phyloP scores from a whole-genome alignment of 306 rosid species.

The Cicer bijugum region DNA sequence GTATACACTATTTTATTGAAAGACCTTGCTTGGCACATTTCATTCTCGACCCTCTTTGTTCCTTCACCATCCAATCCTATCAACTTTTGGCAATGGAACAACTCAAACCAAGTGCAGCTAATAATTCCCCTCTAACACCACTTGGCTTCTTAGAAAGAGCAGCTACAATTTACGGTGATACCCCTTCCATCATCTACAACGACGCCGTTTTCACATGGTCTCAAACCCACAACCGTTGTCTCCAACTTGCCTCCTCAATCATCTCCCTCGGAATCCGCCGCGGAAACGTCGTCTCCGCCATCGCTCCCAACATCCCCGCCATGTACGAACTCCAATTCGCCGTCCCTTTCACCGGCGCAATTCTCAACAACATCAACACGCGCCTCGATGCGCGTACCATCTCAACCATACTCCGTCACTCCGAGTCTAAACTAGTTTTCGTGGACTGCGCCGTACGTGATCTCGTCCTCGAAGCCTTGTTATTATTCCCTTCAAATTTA shows the following conservation, averaged over 20 bases:
- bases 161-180: conserved; percentile 57
- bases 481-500: conserved; percentile 40
- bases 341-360: conserved; percentile 71
- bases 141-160: conserved; percentile 59
- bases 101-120: conserved; percentile 53
- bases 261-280: conserved; percentile 54
- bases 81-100: conserved; percentile 47
- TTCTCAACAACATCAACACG: conserved; percentile 67
- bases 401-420: conserved; percentile 60
- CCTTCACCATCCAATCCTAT: neutral
- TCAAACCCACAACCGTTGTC: conserved; percentile 57
- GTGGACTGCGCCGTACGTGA: conserved; percentile 53
- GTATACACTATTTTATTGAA: neutral
- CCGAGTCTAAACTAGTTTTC: conserved; percentile 61
- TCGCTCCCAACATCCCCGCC: conserved; percentile 78
- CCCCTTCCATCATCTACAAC: conserved; percentile 55
- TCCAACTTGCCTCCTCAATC: conserved; percentile 63
- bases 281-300: conserved; percentile 60
- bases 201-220: conserved; percentile 62
- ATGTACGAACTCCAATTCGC: conserved; percentile 86
- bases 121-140: conserved; percentile 61
- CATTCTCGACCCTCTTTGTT: neutral
- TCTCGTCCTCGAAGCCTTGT: conserved; percentile 50
- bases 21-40: neutral
- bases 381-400: conserved; percentile 70